Evolutionary conservation across 2,329 filamentous ascomycete species (phyloP), one percentile per base, ranked within the genome.

Genomic region (Colletotrichum agaves): DNA sequence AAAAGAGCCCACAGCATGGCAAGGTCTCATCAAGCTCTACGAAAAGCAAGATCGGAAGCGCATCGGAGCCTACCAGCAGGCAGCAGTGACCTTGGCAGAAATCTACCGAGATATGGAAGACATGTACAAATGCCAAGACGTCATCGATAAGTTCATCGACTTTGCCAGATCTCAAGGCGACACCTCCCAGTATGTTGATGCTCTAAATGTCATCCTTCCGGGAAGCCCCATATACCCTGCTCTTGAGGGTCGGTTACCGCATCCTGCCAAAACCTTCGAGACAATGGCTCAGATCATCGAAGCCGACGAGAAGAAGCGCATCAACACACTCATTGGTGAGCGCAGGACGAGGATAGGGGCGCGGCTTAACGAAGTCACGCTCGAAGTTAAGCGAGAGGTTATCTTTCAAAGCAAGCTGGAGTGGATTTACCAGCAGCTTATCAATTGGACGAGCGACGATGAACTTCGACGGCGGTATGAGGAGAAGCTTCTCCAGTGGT

Each of bases 361-460:
- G 10, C 91, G 88, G 50, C 85, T 97, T 63, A 90, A 88, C 44
- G 91, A 96, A 69, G 95, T 98, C 21, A 97, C 92, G 0, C 78
- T 88, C 2, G 93, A 98, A 69, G 96, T 97, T 55, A 97, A 95
- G 77, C 86, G 90, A 39, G 96, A 99, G 77, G 90, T 98, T 1
- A 90, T 93, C 71, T 83, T 83, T 33, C 85, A 88, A 69, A 97
- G 93, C 78, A 85, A 89, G 66, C 81, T 99, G n/a, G 93, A 94
- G 73, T 82, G 89, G 39, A 81, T 97, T 50, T 98, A 97, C 75
- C 88, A 88, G 63, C 87, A 93, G 58, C 85, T 98, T 57, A 94
- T 98, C 74, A 90, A 97, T 75, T 99, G 96, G 96, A 91, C 91
- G 10, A 88, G 83, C 64, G 93, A 98, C 73, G 96, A 99, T 75